Evolutionary conservation across 495 filamentous ascomycete genomes (phyloP).

Genomic region (Friedmanniomyces simplex): DNA sequence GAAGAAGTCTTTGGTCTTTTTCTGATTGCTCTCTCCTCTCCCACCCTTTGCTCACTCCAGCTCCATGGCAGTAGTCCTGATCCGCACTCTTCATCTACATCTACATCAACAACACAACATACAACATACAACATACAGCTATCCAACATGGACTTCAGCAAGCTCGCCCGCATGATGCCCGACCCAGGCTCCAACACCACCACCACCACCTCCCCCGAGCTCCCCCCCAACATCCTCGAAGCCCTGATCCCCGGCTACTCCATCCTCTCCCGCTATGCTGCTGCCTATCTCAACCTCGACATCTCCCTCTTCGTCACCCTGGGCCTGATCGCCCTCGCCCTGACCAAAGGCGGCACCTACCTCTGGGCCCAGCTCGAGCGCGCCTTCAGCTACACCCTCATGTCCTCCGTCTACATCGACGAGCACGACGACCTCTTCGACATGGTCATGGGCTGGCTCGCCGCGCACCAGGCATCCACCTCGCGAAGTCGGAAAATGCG

Average conservation of each 20-base stretch:
- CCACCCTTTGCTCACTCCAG: not conserved
- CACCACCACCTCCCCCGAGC: constrained; percentile 12
- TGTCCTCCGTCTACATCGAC: constrained; percentile 45
- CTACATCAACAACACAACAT: not conserved
- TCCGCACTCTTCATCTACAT: not conserved
- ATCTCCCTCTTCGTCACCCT: constrained; percentile 59
- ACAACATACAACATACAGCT: not conserved
- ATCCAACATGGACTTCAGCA: constrained; percentile 16
- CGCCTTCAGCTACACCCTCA: constrained; percentile 27
- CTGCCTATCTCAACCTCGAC: constrained; percentile 57
- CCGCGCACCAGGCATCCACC: constrained; percentile 40
- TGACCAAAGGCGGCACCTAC: constrained; percentile 23
- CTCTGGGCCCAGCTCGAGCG: constrained; percentile 15
- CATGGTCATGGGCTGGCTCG: constrained; percentile 52
- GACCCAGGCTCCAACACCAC: not conserved
- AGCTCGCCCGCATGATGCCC: constrained; percentile 6
- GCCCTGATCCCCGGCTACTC: constrained; percentile 65
- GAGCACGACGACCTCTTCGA: constrained; percentile 50
- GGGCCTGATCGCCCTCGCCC: constrained; percentile 37
- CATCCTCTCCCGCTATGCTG: constrained; percentile 47
- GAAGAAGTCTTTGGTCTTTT: too few species aligned
- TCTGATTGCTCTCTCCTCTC: too few species aligned
- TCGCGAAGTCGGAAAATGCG: constrained; percentile 38
- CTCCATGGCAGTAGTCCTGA: not conserved
- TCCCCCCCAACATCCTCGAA: constrained; percentile 48